Conservation (phyloP, 192 early-diverging fungal genomes). For the Mortierella claussenii region DNA sequence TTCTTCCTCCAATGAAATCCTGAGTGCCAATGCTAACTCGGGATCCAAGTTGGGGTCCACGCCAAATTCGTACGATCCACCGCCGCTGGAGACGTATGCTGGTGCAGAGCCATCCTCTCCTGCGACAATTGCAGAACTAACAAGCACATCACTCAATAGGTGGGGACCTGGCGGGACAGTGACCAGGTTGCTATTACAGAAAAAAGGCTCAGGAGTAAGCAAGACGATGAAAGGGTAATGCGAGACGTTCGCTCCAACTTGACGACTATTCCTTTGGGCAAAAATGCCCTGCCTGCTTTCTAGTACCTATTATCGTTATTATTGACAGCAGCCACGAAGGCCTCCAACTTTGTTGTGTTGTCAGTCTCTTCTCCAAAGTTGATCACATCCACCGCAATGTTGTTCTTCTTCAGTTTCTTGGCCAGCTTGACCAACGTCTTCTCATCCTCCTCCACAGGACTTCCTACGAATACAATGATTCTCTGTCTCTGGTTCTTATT, state of each 20-base stretch:
- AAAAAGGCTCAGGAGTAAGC: neutral
- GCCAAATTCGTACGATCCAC: constrained; percentile 89
- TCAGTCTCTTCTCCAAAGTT: constrained; percentile 94
- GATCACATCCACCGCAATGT: constrained; percentile 92
- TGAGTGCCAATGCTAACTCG: constrained; percentile 91
- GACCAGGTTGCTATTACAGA: constrained; percentile 77
- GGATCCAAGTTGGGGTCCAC: constrained; percentile 95
- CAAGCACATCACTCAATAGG: constrained; percentile 88
- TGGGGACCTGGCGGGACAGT: constrained; percentile 94
- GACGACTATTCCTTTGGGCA: neutral
- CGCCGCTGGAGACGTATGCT: constrained; percentile 68
- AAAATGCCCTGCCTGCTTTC: no score
- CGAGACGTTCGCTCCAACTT: neutral
- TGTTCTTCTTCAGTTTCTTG: constrained; percentile 99
- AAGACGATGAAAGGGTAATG: neutral
- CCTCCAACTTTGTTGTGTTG: constrained; percentile 90
- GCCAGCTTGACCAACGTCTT: constrained; percentile 87
- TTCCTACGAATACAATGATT: constrained; percentile 94
- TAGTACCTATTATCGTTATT: constrained; percentile 88
- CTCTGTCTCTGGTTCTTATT: constrained; percentile 96
- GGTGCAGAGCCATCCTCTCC: constrained; percentile 83
- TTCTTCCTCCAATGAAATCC: constrained; percentile 97
- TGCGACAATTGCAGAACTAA: constrained; percentile 87
- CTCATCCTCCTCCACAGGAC: constrained; percentile 87
- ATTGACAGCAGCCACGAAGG: constrained; percentile 91